Base-by-base conservation (phyloP, 306 rosid species). In the Hippophae gyantsensis region DNA sequence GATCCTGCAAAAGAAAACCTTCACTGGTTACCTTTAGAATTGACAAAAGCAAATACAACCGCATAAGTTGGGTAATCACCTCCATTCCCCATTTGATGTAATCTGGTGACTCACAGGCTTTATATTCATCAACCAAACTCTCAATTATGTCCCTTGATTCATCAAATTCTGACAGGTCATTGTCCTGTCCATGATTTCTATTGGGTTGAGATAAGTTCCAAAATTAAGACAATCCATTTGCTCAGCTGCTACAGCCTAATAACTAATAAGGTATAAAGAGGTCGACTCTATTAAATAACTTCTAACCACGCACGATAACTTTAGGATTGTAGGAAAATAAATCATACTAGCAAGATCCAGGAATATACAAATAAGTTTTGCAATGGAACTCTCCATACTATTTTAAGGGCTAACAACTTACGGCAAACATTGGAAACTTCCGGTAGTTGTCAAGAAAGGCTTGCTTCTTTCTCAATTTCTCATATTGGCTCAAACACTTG, bases 71-170 rank as follows among this genome's bases (percentile, higher is more conserved):
- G 63, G 73, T 42, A 75, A 67, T 63, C 70, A 88, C 99, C 99
- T 88, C 96, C 95, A 92, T 80, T 82, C 99, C 99, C 99, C 96
- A 92, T 76, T 88, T 92, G 78, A 88, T 88, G 75, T 92, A 92
- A 84, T 92, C 99, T 58, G 99, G 99, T 61, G 99, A 92, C 72
- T 88, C 99, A 43, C 99, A 92, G 56, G 96, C 99, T 83, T 88
- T 92, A 13, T 92, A 92, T 76, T 92, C 96, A 62, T 92, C 99
- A 66, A 92, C 95, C 75, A 92, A 80, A 77, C 93, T 88, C 79
- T 85, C 99, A 68, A 92, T 82, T 74, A 87, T 75, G 59, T 92
- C 99, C 60, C 99, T 84, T 72, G 99, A 87, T 82, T 92, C 99
- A 52, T 88, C 99, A 85, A 92, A 92, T 74, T 92, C 99, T 0